Percentiles rank a stretch among this genome's conserved stretches.
These are phyloP conservation scores for Fusarium nelsonii DNA, from an alignment of 2,329 filamentous ascomycete genomes.

Conservation along the genomic window DNA sequence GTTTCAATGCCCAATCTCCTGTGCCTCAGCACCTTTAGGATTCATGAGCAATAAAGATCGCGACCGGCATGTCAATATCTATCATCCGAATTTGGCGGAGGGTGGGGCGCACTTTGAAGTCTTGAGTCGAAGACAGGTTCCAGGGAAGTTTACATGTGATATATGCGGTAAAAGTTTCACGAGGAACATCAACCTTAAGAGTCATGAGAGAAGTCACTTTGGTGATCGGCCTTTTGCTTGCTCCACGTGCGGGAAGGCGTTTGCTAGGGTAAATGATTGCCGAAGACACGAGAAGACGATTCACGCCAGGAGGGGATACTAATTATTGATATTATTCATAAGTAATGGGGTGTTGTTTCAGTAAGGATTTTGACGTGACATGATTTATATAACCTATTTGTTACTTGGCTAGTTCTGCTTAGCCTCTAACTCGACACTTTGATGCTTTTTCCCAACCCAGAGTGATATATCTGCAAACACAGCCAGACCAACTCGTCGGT, in stretches of 20 bases:
- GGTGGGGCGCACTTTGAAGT: accelerated
- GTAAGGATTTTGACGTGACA: too few relatives aligned
- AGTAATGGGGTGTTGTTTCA: too few relatives aligned
- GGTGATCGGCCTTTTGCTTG: slow-evolving; percentile 11
- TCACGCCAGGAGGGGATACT: slow-evolving; percentile 1
- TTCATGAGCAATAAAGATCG: slow-evolving; percentile 7
- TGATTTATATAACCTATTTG: background rate
- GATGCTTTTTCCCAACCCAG: accelerated
- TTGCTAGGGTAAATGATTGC: slow-evolving; percentile 6
- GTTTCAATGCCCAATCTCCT: background rate
- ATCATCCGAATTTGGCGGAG: background rate
- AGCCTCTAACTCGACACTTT: background rate
- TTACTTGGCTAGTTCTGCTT: background rate
- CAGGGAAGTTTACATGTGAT: background rate
- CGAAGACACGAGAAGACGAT: slow-evolving; percentile 25
- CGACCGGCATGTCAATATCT: background rate
- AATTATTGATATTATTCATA: background rate
- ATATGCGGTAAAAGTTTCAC: slow-evolving; percentile 8
- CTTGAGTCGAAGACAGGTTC: background rate
- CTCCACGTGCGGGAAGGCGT: background rate
- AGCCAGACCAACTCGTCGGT: background rate
- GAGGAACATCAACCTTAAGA: background rate
- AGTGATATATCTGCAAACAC: accelerated
- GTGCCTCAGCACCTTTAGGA: slow-evolving; percentile 1
- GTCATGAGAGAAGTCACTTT: slow-evolving; percentile 11